Evolutionary conservation across 2,329 filamentous ascomycete genomes (phyloP), one percentile per base, ranked within the genome.

Genomic region (Pseudogymnoascus sp.): DNA sequence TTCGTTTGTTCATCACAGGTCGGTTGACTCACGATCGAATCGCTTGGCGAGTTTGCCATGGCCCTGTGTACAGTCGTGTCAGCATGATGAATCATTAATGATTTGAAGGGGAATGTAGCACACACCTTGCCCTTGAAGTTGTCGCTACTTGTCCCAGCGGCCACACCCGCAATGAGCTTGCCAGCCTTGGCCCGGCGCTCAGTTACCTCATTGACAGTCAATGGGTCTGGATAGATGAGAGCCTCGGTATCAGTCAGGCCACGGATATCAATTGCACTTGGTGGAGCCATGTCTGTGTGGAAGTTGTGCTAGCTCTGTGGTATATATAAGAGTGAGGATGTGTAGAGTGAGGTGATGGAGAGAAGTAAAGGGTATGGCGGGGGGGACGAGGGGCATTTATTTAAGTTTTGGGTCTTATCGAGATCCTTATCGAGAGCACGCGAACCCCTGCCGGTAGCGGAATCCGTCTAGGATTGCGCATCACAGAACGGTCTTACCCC

Each of bases 101-200:
- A 63, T 23, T 56, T 37, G 2, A 33, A 7, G 29, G 3, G 11
- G 23, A 9, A 33, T 29, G 4, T 38, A 35, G 13, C 19, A 72
- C 83, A 70, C 75, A 90, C 87, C 62, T 85, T 81, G 61, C 86
- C 86, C 77, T 95, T 95, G 77, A 96, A 97, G 79, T 89, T 86
- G 70, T 93, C 88, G 74, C 90, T 90, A 75, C 88, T 87, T 2
- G 89, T 88, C 60, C 83, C 82, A 9, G 91, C 90, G 33, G 93
- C 93, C 56, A 91, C 83, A 38, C 89, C 89, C 17, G 87, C 90
- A 66, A 89, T 80, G 40, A 95, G 79, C 70, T 84, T 86, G 2
- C 88, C 88, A n/a, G 85, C 83, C 70, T 88, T 90, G 65, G 82
- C 83, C 59, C 93, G 84, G 68, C 88, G 81, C 40, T 83, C 84